phyloP scores from a whole-genome alignment of 192 early-diverging fungal species.

The Coemansia sp. region DNA sequence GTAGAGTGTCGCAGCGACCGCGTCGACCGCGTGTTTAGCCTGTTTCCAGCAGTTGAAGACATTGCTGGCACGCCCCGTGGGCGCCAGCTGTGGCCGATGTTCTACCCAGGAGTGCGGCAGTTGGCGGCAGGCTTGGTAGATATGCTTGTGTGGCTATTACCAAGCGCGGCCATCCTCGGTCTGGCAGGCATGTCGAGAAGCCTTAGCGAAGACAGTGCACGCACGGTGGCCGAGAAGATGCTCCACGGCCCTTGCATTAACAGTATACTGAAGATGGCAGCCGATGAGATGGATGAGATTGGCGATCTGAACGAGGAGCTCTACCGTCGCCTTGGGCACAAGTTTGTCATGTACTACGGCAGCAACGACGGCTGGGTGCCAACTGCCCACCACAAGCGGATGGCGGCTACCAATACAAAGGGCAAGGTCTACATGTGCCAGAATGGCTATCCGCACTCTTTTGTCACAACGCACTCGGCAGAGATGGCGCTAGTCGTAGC shows the following conservation, averaged over 20 bases:
- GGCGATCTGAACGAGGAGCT: conserved; percentile 64
- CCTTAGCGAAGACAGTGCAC: conserved; percentile 48
- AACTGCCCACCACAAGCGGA: conserved; percentile 61
- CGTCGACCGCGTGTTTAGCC: conserved; percentile 62
- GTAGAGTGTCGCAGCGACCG: conserved; percentile 61
- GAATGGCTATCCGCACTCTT: conserved; percentile 77
- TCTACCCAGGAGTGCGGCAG: conserved; percentile 33
- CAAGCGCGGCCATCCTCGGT: conserved; percentile 15
- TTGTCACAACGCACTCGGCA: conserved; percentile 56
- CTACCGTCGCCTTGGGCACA: conserved; percentile 56
- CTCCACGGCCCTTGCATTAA: conserved; percentile 61
- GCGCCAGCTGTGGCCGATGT: conserved; percentile 50
- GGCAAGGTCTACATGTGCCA: conserved; percentile 67
- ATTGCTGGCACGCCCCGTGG: conserved; percentile 80
- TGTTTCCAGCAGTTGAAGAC: conserved; percentile 81
- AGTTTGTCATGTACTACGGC: conserved; percentile 80
- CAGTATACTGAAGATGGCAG: conserved; percentile 70
- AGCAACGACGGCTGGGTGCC: conserved; percentile 78
- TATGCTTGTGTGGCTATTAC: conserved; percentile 37
- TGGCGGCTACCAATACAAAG: conserved; percentile 63
- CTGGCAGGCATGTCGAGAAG: conserved; percentile 20
- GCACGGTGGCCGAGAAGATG: conserved; percentile 65
- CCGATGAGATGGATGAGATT: conserved; percentile 73
- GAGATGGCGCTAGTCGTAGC: conserved; percentile 39
- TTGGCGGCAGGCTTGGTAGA: conserved; percentile 32